Conservation (phyloP, 2,329 filamentous ascomycete species). For the Nothophoma quercina region DNA sequence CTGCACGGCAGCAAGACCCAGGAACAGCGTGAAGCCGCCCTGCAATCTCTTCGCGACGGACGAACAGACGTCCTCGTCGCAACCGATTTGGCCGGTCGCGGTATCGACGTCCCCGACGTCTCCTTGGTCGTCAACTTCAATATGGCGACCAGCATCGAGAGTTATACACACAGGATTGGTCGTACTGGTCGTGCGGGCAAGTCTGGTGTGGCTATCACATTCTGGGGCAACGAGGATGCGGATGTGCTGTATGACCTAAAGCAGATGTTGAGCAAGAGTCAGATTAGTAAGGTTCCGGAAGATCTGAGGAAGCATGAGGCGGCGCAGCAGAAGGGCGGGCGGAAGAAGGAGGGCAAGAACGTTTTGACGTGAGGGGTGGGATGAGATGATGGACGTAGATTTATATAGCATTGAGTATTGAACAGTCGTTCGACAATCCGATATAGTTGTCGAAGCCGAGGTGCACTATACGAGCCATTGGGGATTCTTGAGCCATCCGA, state of each 20-base stretch:
- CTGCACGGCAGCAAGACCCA: constrained; percentile 96
- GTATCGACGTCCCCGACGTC: constrained; percentile 97
- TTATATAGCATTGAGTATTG: no score
- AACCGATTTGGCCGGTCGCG: constrained; percentile 92
- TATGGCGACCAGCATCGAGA: constrained; percentile 92
- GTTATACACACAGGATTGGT: constrained; percentile 95
- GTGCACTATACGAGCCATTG: no score
- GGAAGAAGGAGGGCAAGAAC: constrained; percentile 27
- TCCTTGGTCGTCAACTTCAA: constrained; percentile 98
- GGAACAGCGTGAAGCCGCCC: constrained; percentile 93
- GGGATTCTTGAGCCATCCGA: no score
- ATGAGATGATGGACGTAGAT: no score
- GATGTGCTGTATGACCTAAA: constrained; percentile 94
- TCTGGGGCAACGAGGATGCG: constrained; percentile 86
- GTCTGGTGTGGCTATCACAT: constrained; percentile 94
- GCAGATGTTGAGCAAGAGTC: constrained; percentile 92
- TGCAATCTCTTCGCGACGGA: constrained; percentile 83
- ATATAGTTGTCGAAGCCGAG: no score
- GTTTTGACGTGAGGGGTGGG: constrained; percentile 20
- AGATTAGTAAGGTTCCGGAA: constrained; percentile 87
- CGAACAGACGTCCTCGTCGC: constrained; percentile 88
- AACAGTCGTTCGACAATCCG: no score
- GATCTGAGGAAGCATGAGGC: constrained; percentile 89
- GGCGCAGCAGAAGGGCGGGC: constrained; percentile 78
- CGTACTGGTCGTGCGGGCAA: constrained; percentile 97